phyloP scores from a whole-genome alignment of 352 stramenopile species.

The Phytophthora multivora region DNA sequence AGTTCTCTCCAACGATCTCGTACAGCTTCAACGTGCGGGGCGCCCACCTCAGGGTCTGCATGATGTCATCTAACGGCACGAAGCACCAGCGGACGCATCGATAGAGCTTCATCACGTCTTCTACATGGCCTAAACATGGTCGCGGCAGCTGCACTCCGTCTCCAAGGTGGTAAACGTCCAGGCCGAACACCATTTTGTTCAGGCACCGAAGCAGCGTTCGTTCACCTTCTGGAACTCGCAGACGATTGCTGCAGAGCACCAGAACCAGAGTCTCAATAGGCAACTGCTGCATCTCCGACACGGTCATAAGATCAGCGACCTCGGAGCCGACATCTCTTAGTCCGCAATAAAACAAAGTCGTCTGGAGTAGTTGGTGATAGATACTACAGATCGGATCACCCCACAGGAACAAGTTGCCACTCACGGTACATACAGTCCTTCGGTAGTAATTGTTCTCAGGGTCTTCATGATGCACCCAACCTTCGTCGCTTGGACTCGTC shows the following conservation, averaged over 20 bases:
- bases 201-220: conserved; percentile 44
- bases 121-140: conserved; percentile 25
- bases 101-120: conserved; percentile 51
- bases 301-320: conserved; percentile 22
- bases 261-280: conserved; percentile 61
- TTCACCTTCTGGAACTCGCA: conserved; percentile 60
- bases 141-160: conserved; percentile 10
- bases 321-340: conserved; percentile 25
- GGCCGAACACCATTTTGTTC: conserved; percentile 44
- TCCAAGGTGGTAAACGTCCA: conserved; percentile 9
- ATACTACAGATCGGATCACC: conserved; percentile 60
- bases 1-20: conserved; percentile 43
- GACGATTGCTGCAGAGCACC: conserved; percentile 55
- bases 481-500: conserved; percentile 18
- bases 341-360: conserved; percentile 56
- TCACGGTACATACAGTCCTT: conserved; percentile 28
- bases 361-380: conserved; percentile 63
- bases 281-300: conserved; percentile 38
- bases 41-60: conserved; percentile 43
- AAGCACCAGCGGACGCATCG: conserved; percentile 65
- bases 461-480: conserved; percentile 27
- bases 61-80: conserved; percentile 56
- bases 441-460: conserved; percentile 27
- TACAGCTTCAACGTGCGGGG: conserved; percentile 50
- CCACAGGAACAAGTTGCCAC: conserved; percentile 46